A percentile compares a stretch with the other conserved stretches of the same genome.
These are phyloP conservation scores for Aspergillus versicolor DNA, from an alignment of 2,329 filamentous ascomycete species.

Conservation along the genomic window DNA sequence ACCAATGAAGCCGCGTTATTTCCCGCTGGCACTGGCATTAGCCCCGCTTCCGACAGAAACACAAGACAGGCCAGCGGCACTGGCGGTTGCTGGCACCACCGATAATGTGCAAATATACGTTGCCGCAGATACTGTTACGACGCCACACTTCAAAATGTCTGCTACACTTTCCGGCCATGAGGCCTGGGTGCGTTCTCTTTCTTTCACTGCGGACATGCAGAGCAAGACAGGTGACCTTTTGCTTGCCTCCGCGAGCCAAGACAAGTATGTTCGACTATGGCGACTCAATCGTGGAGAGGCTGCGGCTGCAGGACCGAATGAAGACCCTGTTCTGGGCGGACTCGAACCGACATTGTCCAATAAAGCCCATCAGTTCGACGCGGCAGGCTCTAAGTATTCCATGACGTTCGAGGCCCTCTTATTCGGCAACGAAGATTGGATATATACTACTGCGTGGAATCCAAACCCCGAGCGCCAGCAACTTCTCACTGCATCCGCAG, in stretches of 20 bases:
- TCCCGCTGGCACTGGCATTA: conserved; percentile 76
- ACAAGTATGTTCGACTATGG: conserved; percentile 96
- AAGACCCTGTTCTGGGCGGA: conserved; percentile 37
- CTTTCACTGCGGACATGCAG: conserved; percentile 66
- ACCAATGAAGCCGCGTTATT: conserved; percentile 71
- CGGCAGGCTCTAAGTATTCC: conserved; percentile 64
- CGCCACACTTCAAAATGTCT: conserved; percentile 63
- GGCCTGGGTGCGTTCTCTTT: conserved; percentile 87
- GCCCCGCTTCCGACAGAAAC: conserved; percentile 56
- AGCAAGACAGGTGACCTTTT: conserved; percentile 65
- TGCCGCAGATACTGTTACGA: conserved; percentile 45
- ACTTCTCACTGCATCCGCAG: conserved; percentile 85
- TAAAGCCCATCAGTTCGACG: conserved; percentile 76
- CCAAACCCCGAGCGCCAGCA: conserved; percentile 58
- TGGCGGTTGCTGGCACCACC: conserved; percentile 84
- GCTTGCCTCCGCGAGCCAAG: conserved; percentile 90
- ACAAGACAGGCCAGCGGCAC: conserved; percentile 52
- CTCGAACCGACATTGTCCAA: conserved; percentile 76
- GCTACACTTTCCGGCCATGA: conserved; percentile 86
- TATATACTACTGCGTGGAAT: conserved; percentile 83
- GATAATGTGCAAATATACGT: conserved; percentile 79
- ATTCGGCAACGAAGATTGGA: conserved; percentile 96
- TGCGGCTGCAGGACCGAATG: conserved; percentile 39
- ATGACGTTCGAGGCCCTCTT: conserved; percentile 92
- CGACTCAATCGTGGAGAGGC: conserved; percentile 71